Base-by-base conservation (phyloP, 139 green algal species). In the Picochlorum sp. region DNA sequence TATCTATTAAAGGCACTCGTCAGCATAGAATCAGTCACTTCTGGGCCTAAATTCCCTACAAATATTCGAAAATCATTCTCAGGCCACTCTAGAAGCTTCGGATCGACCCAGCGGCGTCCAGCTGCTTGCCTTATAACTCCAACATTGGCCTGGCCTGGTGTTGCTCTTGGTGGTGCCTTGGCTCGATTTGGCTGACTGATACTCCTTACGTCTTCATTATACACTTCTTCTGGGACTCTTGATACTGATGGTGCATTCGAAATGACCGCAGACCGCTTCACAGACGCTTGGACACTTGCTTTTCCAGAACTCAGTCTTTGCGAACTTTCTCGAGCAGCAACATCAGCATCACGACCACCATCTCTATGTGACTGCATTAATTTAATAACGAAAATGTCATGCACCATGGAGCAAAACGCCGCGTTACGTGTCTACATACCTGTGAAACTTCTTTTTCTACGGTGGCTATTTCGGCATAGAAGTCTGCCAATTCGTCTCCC, bases 61-160 rank as follows among this genome's bases (percentile, higher is more conserved):
- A 98, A 98, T 34, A 98, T 91, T 7, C 92, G 60, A 73, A 88
- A 86, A 74, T 98, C 92, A 65, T 98, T 90, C 26, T 95, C 86
- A 0, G 88, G 84, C 91, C 91, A 97, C 38, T 96, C 91, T 41
- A 69, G 47, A 3, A 97, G 74, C 0, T 75, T 86, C 28, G 80
- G 45, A 67, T 97, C 89, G 14, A 83, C 62, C 88, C 87, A 94
- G 31, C 67, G 68, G 59, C 86, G 61, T 1, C 83, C 85, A 10
- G 63, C 85, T n/a, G 78, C 81, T 60, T 77, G 26, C 2, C 81
- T 67, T 34, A 87, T 57, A 15, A 77, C 44, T 2, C 57, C 79
- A 54, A 63, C 37, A 2, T 70, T 72, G 18, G 16, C n/a, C n/a
- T 78, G 71, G 45, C 24, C 26, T 45, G 13, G 23, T 49, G 8